A percentile compares a stretch with the other conserved stretches of the same genome.
These are phyloP conservation scores for Sideroxylon spinosum DNA, from an alignment of 179 eudicot species.

Conservation along the genomic window DNA sequence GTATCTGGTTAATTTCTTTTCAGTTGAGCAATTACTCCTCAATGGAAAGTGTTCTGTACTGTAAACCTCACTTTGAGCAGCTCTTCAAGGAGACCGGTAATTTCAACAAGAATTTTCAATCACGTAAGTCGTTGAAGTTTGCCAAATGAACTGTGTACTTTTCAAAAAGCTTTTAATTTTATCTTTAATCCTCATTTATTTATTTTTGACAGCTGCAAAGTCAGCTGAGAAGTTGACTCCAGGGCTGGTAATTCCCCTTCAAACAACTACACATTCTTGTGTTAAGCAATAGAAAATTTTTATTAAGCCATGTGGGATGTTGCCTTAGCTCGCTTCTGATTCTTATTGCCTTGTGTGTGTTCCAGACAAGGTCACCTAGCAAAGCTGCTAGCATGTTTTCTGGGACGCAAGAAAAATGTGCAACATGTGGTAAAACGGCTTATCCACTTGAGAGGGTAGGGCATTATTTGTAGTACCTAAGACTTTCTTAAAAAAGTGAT, in stretches of 20 bases:
- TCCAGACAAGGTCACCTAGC: constrained; percentile 84
- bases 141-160: not conserved
- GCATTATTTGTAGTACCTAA: constrained; percentile 1
- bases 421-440: constrained; percentile 88
- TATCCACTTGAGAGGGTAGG: constrained; percentile 92
- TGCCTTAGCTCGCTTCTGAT: constrained; percentile 15
- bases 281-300: not conserved
- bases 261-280: not conserved
- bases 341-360: constrained; percentile 18
- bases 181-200: constrained; percentile 5
- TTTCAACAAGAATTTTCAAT: constrained; percentile 84
- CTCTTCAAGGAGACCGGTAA: constrained; percentile 92
- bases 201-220: constrained; percentile 56
- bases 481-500: not conserved
- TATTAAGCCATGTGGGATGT: not conserved
- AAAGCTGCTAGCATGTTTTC: constrained; percentile 97
- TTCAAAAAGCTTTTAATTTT: not conserved
- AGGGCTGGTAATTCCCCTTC: constrained; percentile 53
- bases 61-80: constrained; percentile 99
- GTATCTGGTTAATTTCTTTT: constrained; percentile 15
- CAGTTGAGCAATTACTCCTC: constrained; percentile 92
- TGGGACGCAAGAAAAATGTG: constrained; percentile 95
- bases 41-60: constrained; percentile 92
- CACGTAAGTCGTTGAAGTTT: constrained; percentile 48
- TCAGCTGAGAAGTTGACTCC: constrained; percentile 70